A percentile compares a stretch with the other conserved stretches of the same genome.
These are phyloP conservation scores for Geranomyces michiganensis DNA, from an alignment of 192 early-diverging fungal species.

Conservation along the genomic window DNA sequence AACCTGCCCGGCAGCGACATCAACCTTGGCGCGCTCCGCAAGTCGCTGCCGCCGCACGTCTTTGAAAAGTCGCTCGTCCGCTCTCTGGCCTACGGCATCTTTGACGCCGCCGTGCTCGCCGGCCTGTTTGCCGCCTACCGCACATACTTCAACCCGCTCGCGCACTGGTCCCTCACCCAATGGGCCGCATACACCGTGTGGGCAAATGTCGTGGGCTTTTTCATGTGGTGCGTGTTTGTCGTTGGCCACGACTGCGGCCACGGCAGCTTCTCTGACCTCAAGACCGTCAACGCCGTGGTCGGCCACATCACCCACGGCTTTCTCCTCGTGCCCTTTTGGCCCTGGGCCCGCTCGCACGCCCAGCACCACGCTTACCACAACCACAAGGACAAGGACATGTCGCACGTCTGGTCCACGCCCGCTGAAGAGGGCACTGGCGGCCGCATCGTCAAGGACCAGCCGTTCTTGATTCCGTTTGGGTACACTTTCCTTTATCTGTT, in stretches of 20 bases:
- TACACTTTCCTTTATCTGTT: conserved; percentile 43
- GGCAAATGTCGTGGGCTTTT: conserved; percentile 35
- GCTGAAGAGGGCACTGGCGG: conserved; percentile 39
- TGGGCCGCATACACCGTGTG: conserved; percentile 29
- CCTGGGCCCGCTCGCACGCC: conserved; percentile 49
- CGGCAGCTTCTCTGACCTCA: conserved; percentile 39
- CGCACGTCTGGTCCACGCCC: conserved; percentile 38
- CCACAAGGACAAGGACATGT: conserved; percentile 50
- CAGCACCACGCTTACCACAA: conserved; percentile 49
- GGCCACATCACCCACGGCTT: conserved; percentile 50
- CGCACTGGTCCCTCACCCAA: not conserved
- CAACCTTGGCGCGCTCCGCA: conserved; percentile 42
- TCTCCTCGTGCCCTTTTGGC: conserved; percentile 50
- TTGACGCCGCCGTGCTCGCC: conserved; percentile 42
- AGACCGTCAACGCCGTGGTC: conserved; percentile 42
- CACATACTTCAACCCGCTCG: conserved; percentile 12
- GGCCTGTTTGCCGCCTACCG: conserved; percentile 31
- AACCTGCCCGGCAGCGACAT: conserved; percentile 23
- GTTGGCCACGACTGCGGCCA: conserved; percentile 54
- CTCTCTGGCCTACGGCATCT: conserved; percentile 31
- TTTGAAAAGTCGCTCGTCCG: conserved; percentile 42
- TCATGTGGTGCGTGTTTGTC: conserved; percentile 52
- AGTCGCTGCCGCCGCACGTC: conserved; percentile 42
- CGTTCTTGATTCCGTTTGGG: conserved; percentile 40
- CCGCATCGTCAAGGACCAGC: conserved; percentile 37